Evolutionary conservation across 2,329 filamentous ascomycete species (phyloP).

Genomic region (Blastomyces silverae): DNA sequence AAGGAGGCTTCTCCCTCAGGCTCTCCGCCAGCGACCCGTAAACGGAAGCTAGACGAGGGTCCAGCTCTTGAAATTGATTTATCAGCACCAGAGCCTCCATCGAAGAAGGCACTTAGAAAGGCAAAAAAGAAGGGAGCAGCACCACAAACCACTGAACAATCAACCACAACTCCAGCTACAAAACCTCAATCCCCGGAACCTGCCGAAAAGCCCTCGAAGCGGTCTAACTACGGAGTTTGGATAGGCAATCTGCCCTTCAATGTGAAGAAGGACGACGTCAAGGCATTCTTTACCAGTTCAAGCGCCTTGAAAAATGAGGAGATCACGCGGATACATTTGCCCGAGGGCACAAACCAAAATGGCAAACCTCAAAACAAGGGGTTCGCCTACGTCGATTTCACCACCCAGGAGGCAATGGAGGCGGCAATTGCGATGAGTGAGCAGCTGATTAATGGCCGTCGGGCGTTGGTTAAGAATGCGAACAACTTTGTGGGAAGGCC

Average conservation of each 20-base stretch:
- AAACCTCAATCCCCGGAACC: conserved; percentile 27
- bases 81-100: conserved; percentile 81
- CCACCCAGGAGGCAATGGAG: conserved; percentile 58
- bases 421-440: conserved; percentile 84
- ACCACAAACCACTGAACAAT: conserved; percentile 12
- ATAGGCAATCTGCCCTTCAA: conserved; percentile 91
- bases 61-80: conserved; percentile 82
- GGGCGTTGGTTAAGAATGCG: conserved; percentile 86
- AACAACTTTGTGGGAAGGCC: conserved; percentile 88
- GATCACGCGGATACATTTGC: conserved; percentile 81
- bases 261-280: conserved; percentile 65
- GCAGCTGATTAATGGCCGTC: conserved; percentile 65
- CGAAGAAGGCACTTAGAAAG: conserved; percentile 83
- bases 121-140: conserved; percentile 61
- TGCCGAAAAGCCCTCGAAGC: conserved; percentile 35
- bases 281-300: conserved; percentile 70
- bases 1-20: conserved; percentile 14
- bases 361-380: conserved; percentile 69
- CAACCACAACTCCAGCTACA: conserved; percentile 30
- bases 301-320: conserved; percentile 58
- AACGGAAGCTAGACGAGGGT: conserved; percentile 59
- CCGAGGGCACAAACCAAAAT: conserved; percentile 48
- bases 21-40: conserved; percentile 30
- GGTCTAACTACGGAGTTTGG: conserved; percentile 84
- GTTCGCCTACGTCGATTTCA: conserved; percentile 94